Evolutionary conservation across 2,329 filamentous ascomycete genomes (phyloP).

Genomic region (Fusarium sororula): DNA sequence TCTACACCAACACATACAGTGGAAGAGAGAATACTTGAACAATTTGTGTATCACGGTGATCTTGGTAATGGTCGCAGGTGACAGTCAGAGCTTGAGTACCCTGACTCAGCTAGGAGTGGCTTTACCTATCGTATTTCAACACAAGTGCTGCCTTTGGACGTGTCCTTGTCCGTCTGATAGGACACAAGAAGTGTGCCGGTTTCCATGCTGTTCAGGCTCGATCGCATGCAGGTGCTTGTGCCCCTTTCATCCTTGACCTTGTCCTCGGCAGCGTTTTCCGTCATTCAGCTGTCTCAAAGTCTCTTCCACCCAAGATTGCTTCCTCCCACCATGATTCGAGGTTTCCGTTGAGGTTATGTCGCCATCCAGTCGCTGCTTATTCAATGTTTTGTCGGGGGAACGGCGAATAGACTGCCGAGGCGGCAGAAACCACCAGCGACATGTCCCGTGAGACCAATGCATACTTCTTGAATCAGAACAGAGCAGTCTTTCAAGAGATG

Average conservation of each 20-base stretch:
- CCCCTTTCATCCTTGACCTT: not conserved
- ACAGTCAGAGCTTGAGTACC: not conserved
- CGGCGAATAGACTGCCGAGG: not conserved
- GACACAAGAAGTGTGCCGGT: not conserved
- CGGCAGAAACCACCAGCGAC: not conserved
- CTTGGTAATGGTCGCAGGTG: not conserved
- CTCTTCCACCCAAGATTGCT: not conserved
- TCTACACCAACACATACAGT: slow-evolving; percentile 46
- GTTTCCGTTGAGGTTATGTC: not conserved
- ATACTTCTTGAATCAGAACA: not conserved
- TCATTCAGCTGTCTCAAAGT: not conserved
- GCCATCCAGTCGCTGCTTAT: not conserved
- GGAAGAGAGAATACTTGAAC: slow-evolving; percentile 31
- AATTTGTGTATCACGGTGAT: slow-evolving; percentile 2
- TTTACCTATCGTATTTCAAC: not conserved
- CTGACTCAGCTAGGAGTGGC: not conserved
- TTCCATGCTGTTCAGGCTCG: not conserved
- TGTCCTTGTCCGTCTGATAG: not conserved
- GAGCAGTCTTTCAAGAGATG: not conserved
- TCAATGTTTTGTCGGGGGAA: not conserved
- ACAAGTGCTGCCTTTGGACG: not conserved
- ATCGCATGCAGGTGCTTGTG: not conserved
- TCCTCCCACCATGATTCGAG: not conserved
- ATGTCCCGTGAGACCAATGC: not conserved
- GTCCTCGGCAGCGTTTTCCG: not conserved